A percentile compares a stretch with the other conserved stretches of the same genome.
Conservation (phyloP, 1,284 basidiomycete species). For the Hymenochaete sp. region DNA sequence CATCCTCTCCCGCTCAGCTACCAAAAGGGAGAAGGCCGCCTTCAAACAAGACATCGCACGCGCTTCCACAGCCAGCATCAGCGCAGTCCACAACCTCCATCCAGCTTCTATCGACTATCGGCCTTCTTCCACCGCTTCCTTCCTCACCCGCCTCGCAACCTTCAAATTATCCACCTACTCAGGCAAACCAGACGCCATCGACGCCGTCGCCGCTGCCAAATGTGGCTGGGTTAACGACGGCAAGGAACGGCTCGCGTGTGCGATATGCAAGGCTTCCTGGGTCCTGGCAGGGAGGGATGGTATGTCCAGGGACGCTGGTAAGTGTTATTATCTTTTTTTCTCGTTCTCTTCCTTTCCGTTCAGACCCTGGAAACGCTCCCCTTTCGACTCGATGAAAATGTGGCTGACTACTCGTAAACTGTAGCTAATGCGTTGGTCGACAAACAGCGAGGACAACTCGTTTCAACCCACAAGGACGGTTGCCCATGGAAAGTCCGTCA, state of each 20-base stretch:
- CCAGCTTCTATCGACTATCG: conserved; percentile 52
- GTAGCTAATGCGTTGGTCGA: conserved; percentile 59
- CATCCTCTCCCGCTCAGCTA: conserved; percentile 54
- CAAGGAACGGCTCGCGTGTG: conserved; percentile 65
- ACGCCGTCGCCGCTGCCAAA: conserved; percentile 68
- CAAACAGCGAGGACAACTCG: conserved; percentile 55
- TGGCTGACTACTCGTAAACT: not conserved
- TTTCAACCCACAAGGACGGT: conserved; percentile 64
- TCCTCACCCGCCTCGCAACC: conserved; percentile 61
- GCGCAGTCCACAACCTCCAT: conserved; percentile 26
- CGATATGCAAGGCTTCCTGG: conserved; percentile 63
- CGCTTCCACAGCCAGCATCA: conserved; percentile 19
- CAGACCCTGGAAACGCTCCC: too few relatives aligned
- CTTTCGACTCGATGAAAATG: too few relatives aligned
- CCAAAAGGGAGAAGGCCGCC: conserved; percentile 44
- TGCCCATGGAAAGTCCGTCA: conserved; percentile 76
- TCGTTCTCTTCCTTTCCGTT: conserved; percentile 1
- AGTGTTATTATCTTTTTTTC: conserved; percentile 24
- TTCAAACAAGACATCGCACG: conserved; percentile 28
- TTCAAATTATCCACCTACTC: conserved; percentile 71
- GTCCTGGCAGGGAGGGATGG: conserved; percentile 56
- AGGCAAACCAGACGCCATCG: conserved; percentile 61
- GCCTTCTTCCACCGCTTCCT: conserved; percentile 63
- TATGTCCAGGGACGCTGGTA: conserved; percentile 67
- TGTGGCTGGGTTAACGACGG: conserved; percentile 75